Evolutionary conservation across 2,329 filamentous ascomycete genomes (phyloP).

Genomic region (Gnomoniopsis sp.): DNA sequence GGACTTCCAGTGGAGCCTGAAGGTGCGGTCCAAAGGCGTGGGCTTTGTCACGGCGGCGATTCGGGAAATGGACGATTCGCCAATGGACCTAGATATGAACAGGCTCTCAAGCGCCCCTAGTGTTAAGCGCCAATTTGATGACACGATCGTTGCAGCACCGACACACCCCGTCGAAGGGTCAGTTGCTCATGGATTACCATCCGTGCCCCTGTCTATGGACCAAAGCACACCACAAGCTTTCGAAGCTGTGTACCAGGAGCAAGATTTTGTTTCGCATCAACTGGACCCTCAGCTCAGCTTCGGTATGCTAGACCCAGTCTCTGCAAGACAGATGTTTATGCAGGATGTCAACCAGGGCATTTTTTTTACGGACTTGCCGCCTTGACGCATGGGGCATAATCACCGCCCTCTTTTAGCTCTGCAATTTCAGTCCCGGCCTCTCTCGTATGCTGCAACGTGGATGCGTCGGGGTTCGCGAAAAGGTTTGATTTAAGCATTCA

Average conservation of each 20-base stretch:
- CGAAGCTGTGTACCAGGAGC: constrained; percentile 1
- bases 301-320: constrained; percentile 5
- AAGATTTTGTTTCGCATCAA: background rate
- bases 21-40: constrained; percentile 31
- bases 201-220: background rate
- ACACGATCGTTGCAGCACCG: background rate
- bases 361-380: constrained; percentile 7
- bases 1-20: constrained; percentile 39
- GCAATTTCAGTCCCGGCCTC: no score
- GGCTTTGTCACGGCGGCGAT: constrained; percentile 37
- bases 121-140: background rate
- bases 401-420: no score
- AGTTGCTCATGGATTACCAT: no score
- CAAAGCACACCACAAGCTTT: background rate
- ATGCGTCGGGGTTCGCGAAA: no score
- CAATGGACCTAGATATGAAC: constrained; percentile 19
- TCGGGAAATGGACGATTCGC: constrained; percentile 31
- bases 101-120: constrained; percentile 12
- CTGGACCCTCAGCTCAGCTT: constrained; percentile 4
- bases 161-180: background rate
- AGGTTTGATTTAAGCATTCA: no score
- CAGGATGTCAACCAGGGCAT: constrained; percentile 4
- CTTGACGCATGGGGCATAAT: background rate
- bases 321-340: constrained; percentile 7
- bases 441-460: no score